These are phyloP conservation scores for Dovyalis caffra DNA, from an alignment of 345 rosid species.

Conservation along the genomic window DNA sequence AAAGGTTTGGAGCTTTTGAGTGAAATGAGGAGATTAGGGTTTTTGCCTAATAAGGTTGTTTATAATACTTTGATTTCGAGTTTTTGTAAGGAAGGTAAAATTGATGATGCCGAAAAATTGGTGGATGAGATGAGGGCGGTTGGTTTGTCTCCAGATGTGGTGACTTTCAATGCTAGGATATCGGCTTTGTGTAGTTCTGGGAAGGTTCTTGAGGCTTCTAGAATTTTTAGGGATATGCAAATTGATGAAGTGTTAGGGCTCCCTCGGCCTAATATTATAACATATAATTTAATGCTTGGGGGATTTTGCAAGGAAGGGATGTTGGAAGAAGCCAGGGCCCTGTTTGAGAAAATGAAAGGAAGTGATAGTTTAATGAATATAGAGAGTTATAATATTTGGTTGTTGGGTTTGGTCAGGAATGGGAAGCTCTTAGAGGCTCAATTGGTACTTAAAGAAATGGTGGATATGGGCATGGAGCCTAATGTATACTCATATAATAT, in stretches of 20 bases:
- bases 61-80: no score
- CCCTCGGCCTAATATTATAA: conserved; percentile 72
- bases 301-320: conserved; percentile 81
- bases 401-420: conserved; percentile 69
- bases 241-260: conserved; percentile 70
- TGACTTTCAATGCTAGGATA: conserved; percentile 83
- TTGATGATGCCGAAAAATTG: conserved; percentile 71
- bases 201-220: conserved; percentile 77
- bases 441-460: conserved; percentile 63
- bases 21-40: conserved; percentile 48
- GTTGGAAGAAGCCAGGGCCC: conserved; percentile 74
- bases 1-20: conserved; percentile 63
- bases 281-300: conserved; percentile 75
- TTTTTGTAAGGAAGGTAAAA: conserved; percentile 79
- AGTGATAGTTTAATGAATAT: conserved; percentile 44
- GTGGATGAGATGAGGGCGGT: conserved; percentile 76
- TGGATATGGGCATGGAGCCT: conserved; percentile 54
- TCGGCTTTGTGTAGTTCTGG: conserved; percentile 76
- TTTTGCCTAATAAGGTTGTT: conserved; percentile 64
- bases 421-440: conserved; percentile 71
- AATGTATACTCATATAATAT: conserved; percentile 72
- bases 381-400: conserved; percentile 81
- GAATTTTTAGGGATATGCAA: conserved; percentile 93
- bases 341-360: conserved; percentile 58
- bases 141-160: conserved; percentile 74